Base-by-base conservation (phyloP, 441 rosid genomes). In the Kokia cookei region DNA sequence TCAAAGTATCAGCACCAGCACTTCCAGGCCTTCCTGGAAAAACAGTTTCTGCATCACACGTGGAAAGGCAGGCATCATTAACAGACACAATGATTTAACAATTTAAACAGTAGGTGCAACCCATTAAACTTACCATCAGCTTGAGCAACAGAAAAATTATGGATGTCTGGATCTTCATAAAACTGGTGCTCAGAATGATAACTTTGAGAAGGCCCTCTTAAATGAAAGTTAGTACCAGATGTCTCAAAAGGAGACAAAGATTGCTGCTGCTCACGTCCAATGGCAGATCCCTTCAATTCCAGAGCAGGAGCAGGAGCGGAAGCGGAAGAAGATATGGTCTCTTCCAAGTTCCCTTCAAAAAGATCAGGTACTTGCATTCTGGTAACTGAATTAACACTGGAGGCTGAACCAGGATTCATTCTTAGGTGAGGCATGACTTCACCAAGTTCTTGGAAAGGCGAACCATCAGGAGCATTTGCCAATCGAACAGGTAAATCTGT, bases 1-100 rank as follows among this genome's bases (percentile, higher is more conserved):
- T 76, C 77, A 19, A 78, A 54, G 37, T 83, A 76, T 77, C 80
- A 77, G 54, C 86, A 65, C 37, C 86, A 73, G 86, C 73, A 81
- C 80, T 87, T 65, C 87, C 86, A 74, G 90, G 80, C 79, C 90
- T 89, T 79, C 93, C 96, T n/a, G 98, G 92, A 77, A 90, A 89
- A 42, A 92, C 77, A 65, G 83, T 84, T 82, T 93, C 98, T 93
- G 92, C 43, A 73, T 71, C 69, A 71, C n/a, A 22, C 40, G 1
- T 40, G 35, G 24, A 43, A 65, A 54, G 13, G 37, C 2, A 53
- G 53, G 29, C 17, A 64, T 58, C 55, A 70, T 6, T 29, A 54
- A n/a, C 50, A 58, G 42, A 65, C 17, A 42, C 66, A 17, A 73
- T 26, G 15, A 6, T 73, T 73, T 47, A 72, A 40, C 17, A 73